A percentile compares a stretch with the other conserved stretches of the same genome.
Evolutionary conservation across 1,284 basidiomycete species (phyloP).

Genomic region (Afroboletus lepidellus): DNA sequence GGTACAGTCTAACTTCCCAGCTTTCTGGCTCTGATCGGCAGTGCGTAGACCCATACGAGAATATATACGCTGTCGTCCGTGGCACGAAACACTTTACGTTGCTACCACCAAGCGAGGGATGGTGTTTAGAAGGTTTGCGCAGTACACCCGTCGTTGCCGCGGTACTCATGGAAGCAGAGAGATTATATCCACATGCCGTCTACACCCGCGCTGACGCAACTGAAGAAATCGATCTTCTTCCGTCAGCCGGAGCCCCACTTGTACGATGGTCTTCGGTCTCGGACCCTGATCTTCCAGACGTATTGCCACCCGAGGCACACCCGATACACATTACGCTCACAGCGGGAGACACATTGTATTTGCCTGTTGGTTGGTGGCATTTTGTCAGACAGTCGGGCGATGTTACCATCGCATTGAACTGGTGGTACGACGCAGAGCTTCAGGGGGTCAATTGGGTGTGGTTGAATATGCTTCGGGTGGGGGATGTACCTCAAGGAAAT

Average conservation of each 20-base stretch:
- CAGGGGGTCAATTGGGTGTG: constrained; percentile 67
- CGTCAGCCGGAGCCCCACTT: constrained; percentile 41
- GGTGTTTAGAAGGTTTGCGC: constrained; percentile 69
- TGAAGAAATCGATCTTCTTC: constrained; percentile 43
- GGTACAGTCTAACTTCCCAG: constrained; percentile 43
- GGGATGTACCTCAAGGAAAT: constrained; percentile 35
- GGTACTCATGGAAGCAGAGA: constrained; percentile 45
- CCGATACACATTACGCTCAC: constrained; percentile 65
- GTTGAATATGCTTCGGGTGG: constrained; percentile 58
- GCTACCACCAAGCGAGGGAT: constrained; percentile 84
- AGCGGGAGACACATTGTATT: constrained; percentile 81
- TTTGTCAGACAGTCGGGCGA: constrained; percentile 68
- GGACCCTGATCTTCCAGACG: constrained; percentile 49
- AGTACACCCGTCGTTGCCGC: neutral
- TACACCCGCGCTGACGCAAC: constrained; percentile 47
- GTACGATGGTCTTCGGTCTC: constrained; percentile 75
- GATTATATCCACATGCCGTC: constrained; percentile 65
- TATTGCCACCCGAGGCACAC: constrained; percentile 50
- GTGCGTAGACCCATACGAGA: constrained; percentile 47
- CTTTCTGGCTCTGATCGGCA: too few species aligned
- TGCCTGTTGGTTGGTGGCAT: constrained; percentile 92
- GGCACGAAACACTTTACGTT: constrained; percentile 85
- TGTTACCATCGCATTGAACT: constrained; percentile 78
- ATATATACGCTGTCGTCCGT: constrained; percentile 83
- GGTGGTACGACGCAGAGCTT: constrained; percentile 84